These are phyloP conservation scores for Millerozyma acaciae DNA, from an alignment of 805 yeast species.

Conservation along the genomic window DNA sequence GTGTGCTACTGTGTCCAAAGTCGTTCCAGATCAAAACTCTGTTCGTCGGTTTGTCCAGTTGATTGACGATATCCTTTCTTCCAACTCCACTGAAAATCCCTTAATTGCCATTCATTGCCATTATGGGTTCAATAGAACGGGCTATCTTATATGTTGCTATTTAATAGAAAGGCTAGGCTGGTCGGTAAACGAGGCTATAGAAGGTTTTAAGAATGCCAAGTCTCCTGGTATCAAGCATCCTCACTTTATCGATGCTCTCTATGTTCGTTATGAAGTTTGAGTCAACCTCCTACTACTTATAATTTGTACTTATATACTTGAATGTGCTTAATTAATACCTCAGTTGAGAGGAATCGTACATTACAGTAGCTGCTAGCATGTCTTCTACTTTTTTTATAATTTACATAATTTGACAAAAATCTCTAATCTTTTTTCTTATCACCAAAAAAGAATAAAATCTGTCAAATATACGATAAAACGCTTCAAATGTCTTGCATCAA, in stretches of 20 bases:
- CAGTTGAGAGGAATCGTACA: not conserved
- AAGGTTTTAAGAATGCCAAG: slow-evolving; percentile 53
- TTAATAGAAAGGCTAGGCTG: slow-evolving; percentile 58
- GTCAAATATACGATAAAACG: no score
- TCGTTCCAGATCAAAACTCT: slow-evolving; percentile 62
- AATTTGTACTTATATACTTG: not conserved
- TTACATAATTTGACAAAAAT: no score
- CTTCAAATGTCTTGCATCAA: no score
- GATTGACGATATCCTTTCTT: slow-evolving; percentile 42
- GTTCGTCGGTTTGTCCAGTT: slow-evolving; percentile 53
- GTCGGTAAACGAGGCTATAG: slow-evolving; percentile 60
- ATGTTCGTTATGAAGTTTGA: slow-evolving; percentile 52
- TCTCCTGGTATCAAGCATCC: slow-evolving; percentile 75
- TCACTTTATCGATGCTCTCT: slow-evolving; percentile 70
- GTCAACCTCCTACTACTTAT: no score
- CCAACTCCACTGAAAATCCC: slow-evolving; percentile 23
- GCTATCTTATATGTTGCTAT: slow-evolving; percentile 67
- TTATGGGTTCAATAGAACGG: slow-evolving; percentile 78
- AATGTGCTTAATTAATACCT: not conserved
- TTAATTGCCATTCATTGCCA: slow-evolving; percentile 72
- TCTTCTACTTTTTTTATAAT: no score
- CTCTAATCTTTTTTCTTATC: no score
- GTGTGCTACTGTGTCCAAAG: slow-evolving; percentile 74
- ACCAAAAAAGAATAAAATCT: no score
- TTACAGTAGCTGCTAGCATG: not conserved